These are phyloP conservation scores for Gelatoporia subvermispora DNA, from an alignment of 768 basidiomycete genomes.

Conservation along the genomic window DNA sequence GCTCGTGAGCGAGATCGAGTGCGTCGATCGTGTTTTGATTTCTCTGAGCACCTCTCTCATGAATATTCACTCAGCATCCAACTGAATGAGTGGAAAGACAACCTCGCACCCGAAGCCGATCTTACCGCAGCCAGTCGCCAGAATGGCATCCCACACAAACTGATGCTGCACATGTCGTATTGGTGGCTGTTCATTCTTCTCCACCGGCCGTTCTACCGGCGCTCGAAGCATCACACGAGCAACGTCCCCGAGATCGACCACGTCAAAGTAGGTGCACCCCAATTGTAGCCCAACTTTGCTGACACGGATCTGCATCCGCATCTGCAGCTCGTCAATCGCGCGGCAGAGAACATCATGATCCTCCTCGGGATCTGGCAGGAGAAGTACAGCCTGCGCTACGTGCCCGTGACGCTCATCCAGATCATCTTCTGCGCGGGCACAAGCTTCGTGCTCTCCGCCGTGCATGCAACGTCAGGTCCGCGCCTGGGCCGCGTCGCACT, in stretches of 20 bases:
- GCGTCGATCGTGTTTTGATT: slow-evolving; percentile 13
- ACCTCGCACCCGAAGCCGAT: slow-evolving; percentile 38
- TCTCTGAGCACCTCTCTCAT: not conserved
- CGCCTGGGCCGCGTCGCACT: slow-evolving; percentile 45
- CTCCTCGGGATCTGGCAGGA: slow-evolving; percentile 43
- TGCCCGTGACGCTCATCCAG: slow-evolving; percentile 55
- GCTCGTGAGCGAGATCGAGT: slow-evolving; percentile 53
- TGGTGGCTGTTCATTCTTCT: slow-evolving; percentile 60
- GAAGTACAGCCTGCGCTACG: slow-evolving; percentile 52
- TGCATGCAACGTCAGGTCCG: slow-evolving; percentile 42
- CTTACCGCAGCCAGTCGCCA: slow-evolving; percentile 43
- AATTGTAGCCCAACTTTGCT: not conserved
- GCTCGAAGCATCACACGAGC: slow-evolving; percentile 27
- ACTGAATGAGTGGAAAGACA: slow-evolving; percentile 35
- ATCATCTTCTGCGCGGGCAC: slow-evolving; percentile 57
- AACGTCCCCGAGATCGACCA: slow-evolving; percentile 39
- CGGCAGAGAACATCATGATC: slow-evolving; percentile 54
- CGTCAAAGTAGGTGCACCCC: slow-evolving; percentile 38
- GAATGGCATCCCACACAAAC: slow-evolving; percentile 46
- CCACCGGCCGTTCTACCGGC: slow-evolving; percentile 44
- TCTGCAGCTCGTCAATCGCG: slow-evolving; percentile 44
- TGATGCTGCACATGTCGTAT: slow-evolving; percentile 53
- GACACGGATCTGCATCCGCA: no score
- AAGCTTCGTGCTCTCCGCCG: slow-evolving; percentile 48
- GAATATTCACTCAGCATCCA: slow-evolving; percentile 13